A percentile compares a stretch with the other conserved stretches of the same genome.
These are phyloP conservation scores for Spergularia bocconei DNA, from an alignment of 148 eudicot genomes.

Conservation along the genomic window DNA sequence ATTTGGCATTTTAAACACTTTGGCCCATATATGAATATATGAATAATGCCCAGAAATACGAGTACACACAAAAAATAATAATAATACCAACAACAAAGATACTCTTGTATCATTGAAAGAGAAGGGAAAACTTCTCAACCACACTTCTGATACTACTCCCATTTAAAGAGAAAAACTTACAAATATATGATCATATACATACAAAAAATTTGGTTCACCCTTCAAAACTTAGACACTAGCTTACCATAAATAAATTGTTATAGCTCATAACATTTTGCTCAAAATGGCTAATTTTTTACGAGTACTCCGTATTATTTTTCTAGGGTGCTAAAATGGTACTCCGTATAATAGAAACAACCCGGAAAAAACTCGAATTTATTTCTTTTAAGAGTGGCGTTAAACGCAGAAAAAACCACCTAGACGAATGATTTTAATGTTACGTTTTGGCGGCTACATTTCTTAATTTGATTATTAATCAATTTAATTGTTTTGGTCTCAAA, in stretches of 20 bases:
- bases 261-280: too few species aligned
- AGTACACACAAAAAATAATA: conserved; percentile 18
- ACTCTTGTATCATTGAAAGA: background rate
- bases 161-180: conserved; percentile 7
- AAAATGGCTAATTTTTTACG: too few species aligned
- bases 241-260: background rate
- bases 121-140: background rate
- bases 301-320: too few species aligned
- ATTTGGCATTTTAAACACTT: conserved; percentile 13
- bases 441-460: too few species aligned
- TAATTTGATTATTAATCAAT: background rate
- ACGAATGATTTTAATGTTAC: too few species aligned
- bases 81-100: conserved; percentile 10
- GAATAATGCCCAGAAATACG: background rate
- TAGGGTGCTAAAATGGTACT: too few species aligned
- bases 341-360: too few species aligned
- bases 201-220: conserved; percentile 13
- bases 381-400: too few species aligned
- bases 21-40: conserved; percentile 19
- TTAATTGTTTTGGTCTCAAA: background rate
- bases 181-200: background rate
- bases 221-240: conserved; percentile 8
- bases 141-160: conserved; percentile 19
- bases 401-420: too few species aligned
- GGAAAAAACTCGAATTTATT: too few species aligned